A percentile compares a stretch with the other conserved stretches of the same genome.
Conservation (phyloP, 805 yeast genomes). For the Yarrowia sp. region DNA sequence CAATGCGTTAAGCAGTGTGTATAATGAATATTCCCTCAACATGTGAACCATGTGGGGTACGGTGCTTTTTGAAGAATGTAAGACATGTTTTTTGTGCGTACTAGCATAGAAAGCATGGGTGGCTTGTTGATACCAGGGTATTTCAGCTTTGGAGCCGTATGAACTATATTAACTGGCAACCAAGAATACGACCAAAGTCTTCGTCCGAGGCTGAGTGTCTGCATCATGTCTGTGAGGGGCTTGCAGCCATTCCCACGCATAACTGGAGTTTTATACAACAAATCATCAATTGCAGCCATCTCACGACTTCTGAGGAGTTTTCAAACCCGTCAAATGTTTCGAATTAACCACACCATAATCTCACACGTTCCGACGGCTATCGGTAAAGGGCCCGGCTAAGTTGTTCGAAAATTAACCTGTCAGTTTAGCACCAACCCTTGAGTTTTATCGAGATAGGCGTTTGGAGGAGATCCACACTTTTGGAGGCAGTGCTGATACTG, state of each 20-base stretch:
- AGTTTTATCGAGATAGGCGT: not conserved
- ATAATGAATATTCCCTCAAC: not conserved
- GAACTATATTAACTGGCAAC: not conserved
- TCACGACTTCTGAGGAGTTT: too few species aligned
- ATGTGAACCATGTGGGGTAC: too few species aligned
- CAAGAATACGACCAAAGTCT: not conserved
- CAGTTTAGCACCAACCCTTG: slow-evolving; percentile 4
- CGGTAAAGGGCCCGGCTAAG: not conserved
- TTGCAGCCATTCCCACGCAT: not conserved
- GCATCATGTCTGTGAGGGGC: not conserved
- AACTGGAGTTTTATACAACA: too few species aligned
- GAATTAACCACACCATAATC: too few species aligned
- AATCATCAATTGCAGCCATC: too few species aligned
- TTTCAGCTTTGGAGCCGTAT: not conserved
- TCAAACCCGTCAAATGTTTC: too few species aligned
- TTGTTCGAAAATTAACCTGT: not conserved
- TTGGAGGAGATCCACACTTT: not conserved
- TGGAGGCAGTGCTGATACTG: not conserved
- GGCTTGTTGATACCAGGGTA: not conserved
- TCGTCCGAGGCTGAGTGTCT: not conserved
- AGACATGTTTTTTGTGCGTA: not conserved
- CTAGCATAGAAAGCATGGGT: not conserved
- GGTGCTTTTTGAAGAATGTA: not conserved
- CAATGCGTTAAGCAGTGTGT: not conserved
- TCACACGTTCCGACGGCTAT: not conserved